phyloP scores from a whole-genome alignment of 306 rosid genomes.

The Sesbania bispinosa region DNA sequence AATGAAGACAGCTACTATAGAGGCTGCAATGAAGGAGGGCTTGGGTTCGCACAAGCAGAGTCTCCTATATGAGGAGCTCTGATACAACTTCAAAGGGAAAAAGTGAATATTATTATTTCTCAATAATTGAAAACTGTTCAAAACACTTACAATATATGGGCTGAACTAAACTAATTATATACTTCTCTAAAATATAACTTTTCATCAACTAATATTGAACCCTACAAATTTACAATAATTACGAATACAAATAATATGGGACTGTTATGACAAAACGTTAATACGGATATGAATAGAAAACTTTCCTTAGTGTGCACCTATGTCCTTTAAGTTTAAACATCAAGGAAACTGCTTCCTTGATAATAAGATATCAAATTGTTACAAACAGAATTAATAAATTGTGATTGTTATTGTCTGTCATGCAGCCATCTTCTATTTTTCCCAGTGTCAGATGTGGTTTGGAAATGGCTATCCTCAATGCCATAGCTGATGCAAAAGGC shows the following conservation, averaged over 20 bases:
- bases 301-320: not conserved
- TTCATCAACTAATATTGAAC: not conserved
- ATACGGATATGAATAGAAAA: not conserved
- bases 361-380: not conserved
- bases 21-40: too few species aligned
- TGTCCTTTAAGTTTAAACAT: not conserved
- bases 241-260: not conserved
- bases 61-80: too few species aligned
- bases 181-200: not conserved
- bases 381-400: not conserved
- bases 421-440: slow-evolving; percentile 78
- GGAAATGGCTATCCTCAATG: slow-evolving; percentile 97
- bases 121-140: not conserved
- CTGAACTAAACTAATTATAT: too few species aligned
- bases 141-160: not conserved
- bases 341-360: not conserved
- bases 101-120: not conserved
- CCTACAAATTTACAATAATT: not conserved
- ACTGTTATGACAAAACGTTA: not conserved
- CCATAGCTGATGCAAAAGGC: slow-evolving; percentile 62
- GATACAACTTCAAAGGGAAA: not conserved
- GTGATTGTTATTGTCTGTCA: slow-evolving; percentile 25
- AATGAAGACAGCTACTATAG: too few species aligned
- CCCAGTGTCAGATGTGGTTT: slow-evolving; percentile 98
- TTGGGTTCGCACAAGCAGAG: too few species aligned